Percentiles rank a stretch among this genome's conserved stretches.
Evolutionary conservation across 1,139 yeast genomes (phyloP).

Genomic region (Hansenula lynferdii): DNA sequence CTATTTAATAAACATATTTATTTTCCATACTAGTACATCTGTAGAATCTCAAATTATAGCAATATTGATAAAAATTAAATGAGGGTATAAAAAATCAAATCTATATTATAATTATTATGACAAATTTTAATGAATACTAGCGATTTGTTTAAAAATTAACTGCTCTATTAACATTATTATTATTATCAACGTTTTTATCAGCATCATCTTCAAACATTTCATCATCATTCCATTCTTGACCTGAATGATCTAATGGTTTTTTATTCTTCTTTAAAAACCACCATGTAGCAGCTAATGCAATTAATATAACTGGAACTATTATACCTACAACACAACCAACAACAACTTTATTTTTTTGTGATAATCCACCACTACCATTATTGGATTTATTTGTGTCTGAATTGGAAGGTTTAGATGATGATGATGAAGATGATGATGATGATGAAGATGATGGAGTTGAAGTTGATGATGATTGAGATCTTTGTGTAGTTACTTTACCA

Average conservation of each 20-base stretch:
- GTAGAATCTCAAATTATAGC: no score
- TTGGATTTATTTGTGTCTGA: not conserved
- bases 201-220: slow-evolving; percentile 7
- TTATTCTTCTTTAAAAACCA: slow-evolving; percentile 19
- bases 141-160: slow-evolving; percentile 18
- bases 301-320: slow-evolving; percentile 15
- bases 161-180: slow-evolving; percentile 20
- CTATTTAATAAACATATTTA: not conserved
- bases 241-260: slow-evolving; percentile 18
- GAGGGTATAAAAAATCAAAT: not conserved
- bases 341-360: slow-evolving; percentile 15
- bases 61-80: not conserved
- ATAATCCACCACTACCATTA: slow-evolving; percentile 11
- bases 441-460: slow-evolving; percentile 1
- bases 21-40: no score
- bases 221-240: slow-evolving; percentile 24
- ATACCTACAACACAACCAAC: slow-evolving; percentile 24
- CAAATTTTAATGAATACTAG: not conserved
- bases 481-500: slow-evolving; percentile 15
- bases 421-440: slow-evolving; percentile 1
- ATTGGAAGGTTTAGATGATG: not conserved
- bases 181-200: slow-evolving; percentile 8
- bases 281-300: slow-evolving; percentile 8
- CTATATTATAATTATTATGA: not conserved
- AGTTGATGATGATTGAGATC: slow-evolving; percentile 5